phyloP scores from a whole-genome alignment of 1,139 yeast genomes.

The Lodderomyces jiufengensis region DNA sequence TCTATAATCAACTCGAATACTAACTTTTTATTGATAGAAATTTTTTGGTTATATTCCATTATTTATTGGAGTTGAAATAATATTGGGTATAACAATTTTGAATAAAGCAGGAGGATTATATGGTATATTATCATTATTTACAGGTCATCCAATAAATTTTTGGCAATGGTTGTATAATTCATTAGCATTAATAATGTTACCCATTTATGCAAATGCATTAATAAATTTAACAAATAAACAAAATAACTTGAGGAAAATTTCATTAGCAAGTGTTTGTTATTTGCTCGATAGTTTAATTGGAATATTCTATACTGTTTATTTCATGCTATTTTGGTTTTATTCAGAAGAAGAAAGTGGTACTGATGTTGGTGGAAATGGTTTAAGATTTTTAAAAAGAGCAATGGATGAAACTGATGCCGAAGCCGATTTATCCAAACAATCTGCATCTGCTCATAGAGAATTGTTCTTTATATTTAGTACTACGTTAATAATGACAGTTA shows the following conservation, averaged over 20 bases:
- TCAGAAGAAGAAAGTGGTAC: constrained; percentile 28
- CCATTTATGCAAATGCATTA: constrained; percentile 66
- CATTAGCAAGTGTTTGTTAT: constrained; percentile 64
- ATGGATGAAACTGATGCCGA: constrained; percentile 9
- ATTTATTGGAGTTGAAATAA: constrained; percentile 81
- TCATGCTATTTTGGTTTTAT: constrained; percentile 72
- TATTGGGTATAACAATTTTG: constrained; percentile 72
- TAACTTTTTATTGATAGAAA: constrained; percentile 26
- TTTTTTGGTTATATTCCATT: constrained; percentile 69
- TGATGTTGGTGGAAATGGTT: constrained; percentile 11
- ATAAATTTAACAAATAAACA: constrained; percentile 31
- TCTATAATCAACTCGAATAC: constrained; percentile 3
- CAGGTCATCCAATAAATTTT: constrained; percentile 82
- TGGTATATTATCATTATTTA: constrained; percentile 80
- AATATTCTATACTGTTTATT: constrained; percentile 66
- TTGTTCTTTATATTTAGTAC: constrained; percentile 60
- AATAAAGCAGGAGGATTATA: constrained; percentile 89
- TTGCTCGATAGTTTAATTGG: constrained; percentile 65
- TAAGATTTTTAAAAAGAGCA: constrained; percentile 6
- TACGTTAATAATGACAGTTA: constrained; percentile 49
- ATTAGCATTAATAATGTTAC: constrained; percentile 58
- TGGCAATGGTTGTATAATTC: constrained; percentile 83
- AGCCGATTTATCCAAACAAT: constrained; percentile 39
- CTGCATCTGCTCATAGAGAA: constrained; percentile 71
- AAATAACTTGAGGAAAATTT: constrained; percentile 40